Evolutionary conservation across 2,329 filamentous ascomycete species (phyloP).

Genomic region (Alternaria sp.): DNA sequence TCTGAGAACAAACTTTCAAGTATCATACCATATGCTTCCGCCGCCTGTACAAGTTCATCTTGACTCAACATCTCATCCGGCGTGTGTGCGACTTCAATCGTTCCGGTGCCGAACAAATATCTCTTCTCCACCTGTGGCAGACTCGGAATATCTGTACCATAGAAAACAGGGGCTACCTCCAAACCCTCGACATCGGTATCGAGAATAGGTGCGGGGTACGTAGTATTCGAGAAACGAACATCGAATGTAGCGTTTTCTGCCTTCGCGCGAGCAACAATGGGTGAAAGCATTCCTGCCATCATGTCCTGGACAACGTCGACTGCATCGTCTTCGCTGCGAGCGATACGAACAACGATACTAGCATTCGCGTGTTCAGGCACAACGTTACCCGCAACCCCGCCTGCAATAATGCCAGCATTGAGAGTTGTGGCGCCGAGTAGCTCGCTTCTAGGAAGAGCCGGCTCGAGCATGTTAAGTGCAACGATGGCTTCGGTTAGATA

Average conservation of each 20-base stretch:
- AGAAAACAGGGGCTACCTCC: slow-evolving; percentile 36
- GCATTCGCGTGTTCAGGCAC: slow-evolving; percentile 79
- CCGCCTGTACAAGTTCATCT: slow-evolving; percentile 31
- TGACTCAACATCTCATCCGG: slow-evolving; percentile 31
- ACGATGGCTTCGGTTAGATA: slow-evolving; percentile 76
- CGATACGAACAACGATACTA: slow-evolving; percentile 64
- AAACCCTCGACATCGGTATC: slow-evolving; percentile 34
- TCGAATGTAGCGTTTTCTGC: slow-evolving; percentile 27
- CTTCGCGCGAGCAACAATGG: slow-evolving; percentile 23
- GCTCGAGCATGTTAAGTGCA: slow-evolving; percentile 62
- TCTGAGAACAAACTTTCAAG: slow-evolving; percentile 27
- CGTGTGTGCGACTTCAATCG: slow-evolving; percentile 37
- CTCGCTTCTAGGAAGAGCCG: slow-evolving; percentile 54
- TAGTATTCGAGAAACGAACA: slow-evolving; percentile 17
- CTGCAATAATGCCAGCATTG: slow-evolving; percentile 81
- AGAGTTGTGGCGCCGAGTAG: slow-evolving; percentile 69
- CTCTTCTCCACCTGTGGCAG: slow-evolving; percentile 33
- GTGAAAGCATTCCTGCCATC: slow-evolving; percentile 27
- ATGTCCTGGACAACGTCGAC: slow-evolving; percentile 27
- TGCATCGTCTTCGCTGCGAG: slow-evolving; percentile 31
- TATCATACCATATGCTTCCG: slow-evolving; percentile 36
- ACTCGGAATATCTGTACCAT: slow-evolving; percentile 36
- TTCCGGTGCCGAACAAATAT: slow-evolving; percentile 34
- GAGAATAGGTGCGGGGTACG: slow-evolving; percentile 27
- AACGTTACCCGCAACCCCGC: slow-evolving; percentile 86